Evolutionary conservation across 768 basidiomycete genomes (phyloP).

Genomic region (Trametes elegans): DNA sequence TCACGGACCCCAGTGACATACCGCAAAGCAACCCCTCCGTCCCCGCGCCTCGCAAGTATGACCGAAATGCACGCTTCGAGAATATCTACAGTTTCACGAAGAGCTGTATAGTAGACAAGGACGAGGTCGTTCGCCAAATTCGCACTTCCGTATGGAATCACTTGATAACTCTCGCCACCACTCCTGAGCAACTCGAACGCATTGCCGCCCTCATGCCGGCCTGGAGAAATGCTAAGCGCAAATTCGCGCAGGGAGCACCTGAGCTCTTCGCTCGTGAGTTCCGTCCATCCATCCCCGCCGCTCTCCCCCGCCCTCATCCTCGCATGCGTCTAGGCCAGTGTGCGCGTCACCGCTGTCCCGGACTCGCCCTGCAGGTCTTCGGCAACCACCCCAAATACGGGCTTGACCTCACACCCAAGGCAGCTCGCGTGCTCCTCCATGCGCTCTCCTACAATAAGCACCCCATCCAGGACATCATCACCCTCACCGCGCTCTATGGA

Average conservation of each 20-base stretch:
- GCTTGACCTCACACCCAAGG: conserved; percentile 47
- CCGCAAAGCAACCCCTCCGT: conserved; percentile 11
- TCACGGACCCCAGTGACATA: not conserved
- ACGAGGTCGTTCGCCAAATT: conserved; percentile 36
- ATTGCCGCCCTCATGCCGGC: conserved; percentile 46
- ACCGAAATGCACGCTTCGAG: conserved; percentile 31
- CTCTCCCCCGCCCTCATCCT: not conserved
- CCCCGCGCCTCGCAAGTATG: conserved; percentile 3
- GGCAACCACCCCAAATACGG: conserved; percentile 62
- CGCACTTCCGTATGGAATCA: conserved; percentile 48
- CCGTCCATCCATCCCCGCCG: not conserved
- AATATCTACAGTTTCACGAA: conserved; percentile 36
- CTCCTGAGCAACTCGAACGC: conserved; percentile 46
- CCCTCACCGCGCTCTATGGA: conserved; percentile 52
- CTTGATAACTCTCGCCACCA: conserved; percentile 49
- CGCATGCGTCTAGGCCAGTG: conserved; percentile 51
- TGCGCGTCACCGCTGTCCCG: conserved; percentile 51
- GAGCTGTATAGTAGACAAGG: conserved; percentile 38
- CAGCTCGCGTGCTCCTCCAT: conserved; percentile 57
- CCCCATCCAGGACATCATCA: conserved; percentile 47
- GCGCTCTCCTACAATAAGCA: conserved; percentile 47
- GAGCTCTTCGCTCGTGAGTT: conserved; percentile 57
- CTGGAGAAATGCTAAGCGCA: conserved; percentile 43
- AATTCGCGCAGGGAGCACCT: conserved; percentile 38
- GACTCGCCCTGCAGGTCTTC: conserved; percentile 59